A percentile compares a stretch with the other conserved stretches of the same genome.
Evolutionary conservation across 257 asterid species (phyloP).

Genomic region (Marsdenia floribunda): DNA sequence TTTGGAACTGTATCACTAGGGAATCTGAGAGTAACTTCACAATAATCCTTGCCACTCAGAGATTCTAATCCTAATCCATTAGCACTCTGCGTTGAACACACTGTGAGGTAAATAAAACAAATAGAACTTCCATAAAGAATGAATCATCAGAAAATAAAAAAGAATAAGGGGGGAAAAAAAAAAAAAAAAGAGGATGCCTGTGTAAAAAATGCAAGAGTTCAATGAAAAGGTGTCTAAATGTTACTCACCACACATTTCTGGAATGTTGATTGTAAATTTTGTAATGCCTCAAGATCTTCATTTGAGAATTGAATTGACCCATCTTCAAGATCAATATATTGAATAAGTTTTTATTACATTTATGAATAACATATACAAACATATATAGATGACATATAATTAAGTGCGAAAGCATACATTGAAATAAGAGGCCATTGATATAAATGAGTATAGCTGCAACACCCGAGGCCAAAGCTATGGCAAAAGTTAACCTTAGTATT

Average conservation of each 20-base stretch:
- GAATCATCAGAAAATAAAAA: too few species aligned
- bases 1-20: slow-evolving; percentile 74
- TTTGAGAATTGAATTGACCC: slow-evolving; percentile 36
- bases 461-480: slow-evolving; percentile 68
- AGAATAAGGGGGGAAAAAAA: neutral
- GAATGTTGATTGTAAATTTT: slow-evolving; percentile 51
- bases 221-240: neutral
- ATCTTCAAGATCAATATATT: slow-evolving; percentile 28
- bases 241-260: slow-evolving; percentile 78
- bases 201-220: neutral
- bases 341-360: neutral
- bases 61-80: slow-evolving; percentile 98
- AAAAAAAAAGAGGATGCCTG: neutral
- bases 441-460: slow-evolving; percentile 60
- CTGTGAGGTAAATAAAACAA: slow-evolving; percentile 9
- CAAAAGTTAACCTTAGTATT: slow-evolving; percentile 56
- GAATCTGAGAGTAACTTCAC: slow-evolving; percentile 64
- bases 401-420: slow-evolving; percentile 20
- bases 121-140: neutral
- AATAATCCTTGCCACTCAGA: slow-evolving; percentile 48
- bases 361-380: neutral
- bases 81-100: slow-evolving; percentile 53
- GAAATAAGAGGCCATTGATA: slow-evolving; percentile 52
- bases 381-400: neutral
- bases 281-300: slow-evolving; percentile 67